Evolutionary conservation across 2,329 filamentous ascomycete genomes (phyloP).

Genomic region (Pseudogymnoascus sp.): DNA sequence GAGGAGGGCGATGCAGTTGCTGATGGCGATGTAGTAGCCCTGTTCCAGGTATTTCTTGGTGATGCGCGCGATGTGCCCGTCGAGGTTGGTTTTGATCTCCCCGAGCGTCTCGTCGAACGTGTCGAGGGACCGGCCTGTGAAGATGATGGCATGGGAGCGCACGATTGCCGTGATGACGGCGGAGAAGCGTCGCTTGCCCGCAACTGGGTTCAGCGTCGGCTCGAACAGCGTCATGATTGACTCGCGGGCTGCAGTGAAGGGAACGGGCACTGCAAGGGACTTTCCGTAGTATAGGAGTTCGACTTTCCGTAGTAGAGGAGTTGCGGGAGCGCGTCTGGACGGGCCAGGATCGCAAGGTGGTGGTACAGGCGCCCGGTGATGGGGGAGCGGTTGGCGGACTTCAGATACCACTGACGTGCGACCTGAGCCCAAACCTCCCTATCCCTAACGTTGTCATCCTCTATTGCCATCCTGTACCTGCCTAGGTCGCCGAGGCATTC

Average conservation of each 20-base stretch:
- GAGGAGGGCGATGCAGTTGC: conserved; percentile 29
- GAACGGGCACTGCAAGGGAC: conserved; percentile 57
- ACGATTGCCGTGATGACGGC: conserved; percentile 55
- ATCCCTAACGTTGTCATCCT: conserved; percentile 69
- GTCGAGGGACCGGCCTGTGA: conserved; percentile 43
- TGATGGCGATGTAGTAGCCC: conserved; percentile 49
- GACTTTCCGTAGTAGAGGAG: conserved; percentile 63
- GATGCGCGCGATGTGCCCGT: conserved; percentile 48
- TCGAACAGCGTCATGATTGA: conserved; percentile 65
- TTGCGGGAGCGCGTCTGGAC: conserved; percentile 60
- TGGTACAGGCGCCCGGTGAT: conserved; percentile 76
- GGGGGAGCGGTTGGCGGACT: conserved; percentile 70
- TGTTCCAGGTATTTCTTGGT: conserved; percentile 39
- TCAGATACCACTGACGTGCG: conserved; percentile 75
- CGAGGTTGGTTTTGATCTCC: conserved; percentile 47
- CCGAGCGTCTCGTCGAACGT: conserved; percentile 38
- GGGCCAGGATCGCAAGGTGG: conserved; percentile 71
- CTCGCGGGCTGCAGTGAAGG: conserved; percentile 61
- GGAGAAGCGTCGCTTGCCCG: conserved; percentile 31
- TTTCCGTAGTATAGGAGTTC: conserved; percentile 65
- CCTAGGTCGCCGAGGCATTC: conserved; percentile 84
- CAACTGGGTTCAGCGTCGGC: conserved; percentile 40
- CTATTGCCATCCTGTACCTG: conserved; percentile 82
- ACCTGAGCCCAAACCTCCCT: conserved; percentile 76
- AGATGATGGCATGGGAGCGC: conserved; percentile 56